Base-by-base conservation (phyloP, 176 grass and related monocot species). In the Neostapfia colusana region DNA sequence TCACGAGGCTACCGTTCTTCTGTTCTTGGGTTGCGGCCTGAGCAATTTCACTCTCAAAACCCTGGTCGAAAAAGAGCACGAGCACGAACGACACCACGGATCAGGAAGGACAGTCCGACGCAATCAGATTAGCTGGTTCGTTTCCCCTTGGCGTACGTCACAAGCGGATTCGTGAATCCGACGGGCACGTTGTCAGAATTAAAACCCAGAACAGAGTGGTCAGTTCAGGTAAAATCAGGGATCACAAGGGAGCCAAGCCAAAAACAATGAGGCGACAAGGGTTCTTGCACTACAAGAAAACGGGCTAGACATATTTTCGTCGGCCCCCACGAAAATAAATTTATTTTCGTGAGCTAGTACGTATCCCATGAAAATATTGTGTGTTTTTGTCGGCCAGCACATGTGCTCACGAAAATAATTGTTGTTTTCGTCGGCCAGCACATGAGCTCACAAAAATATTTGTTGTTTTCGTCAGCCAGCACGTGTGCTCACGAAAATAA, bases 1-100 rank as follows among this genome's bases (percentile, higher is more conserved):
- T 90, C 94, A 97, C 93, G 17, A 93, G 84, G 49, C 94, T 88
- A 7, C 91, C 94, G n/a, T 68, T 91, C 64, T 91, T 93, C 27
- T 90, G 81, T 46, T 85, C 83, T 65, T 88, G 86, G 58, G 73
- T 93, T 55, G 84, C 75, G 54, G 65, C 84, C 72, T 93, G 84
- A n/a, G 84, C 71, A 63, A 97, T 75, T 82, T 97, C 94, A 24
- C 58, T 77, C 57, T 97, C 94, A 43, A 82, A 93, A 55, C 94
- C 94, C 94, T 97, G 68, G 10, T 17, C 24, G 44, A 18, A n/a
- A 67, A 79, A 44, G 1, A 86, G 27, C 17, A 63, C 27, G 43
- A 35, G 23, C 31, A 31, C 31, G 31, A 31, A 44, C 3, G 0
- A 21, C 44, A 72, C 9, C 23, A 0, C 15, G 15, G 7, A 71